A percentile compares a stretch with the other conserved stretches of the same genome.
These are phyloP conservation scores for Oryza glumipatula DNA, from an alignment of 176 grass and related monocot species.

Conservation along the genomic window DNA sequence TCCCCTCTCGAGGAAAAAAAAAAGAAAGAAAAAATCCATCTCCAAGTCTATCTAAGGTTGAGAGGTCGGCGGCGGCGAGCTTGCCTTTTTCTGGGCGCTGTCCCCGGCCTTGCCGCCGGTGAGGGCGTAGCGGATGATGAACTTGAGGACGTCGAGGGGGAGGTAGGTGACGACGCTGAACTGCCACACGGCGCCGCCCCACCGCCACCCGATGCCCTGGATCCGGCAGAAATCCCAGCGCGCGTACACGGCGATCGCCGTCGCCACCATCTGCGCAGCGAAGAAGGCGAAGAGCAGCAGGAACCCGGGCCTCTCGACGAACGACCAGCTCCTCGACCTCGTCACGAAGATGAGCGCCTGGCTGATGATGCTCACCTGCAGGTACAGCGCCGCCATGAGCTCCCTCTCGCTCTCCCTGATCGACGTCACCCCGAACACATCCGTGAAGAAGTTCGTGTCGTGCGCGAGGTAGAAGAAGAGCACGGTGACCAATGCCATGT, in stretches of 20 bases:
- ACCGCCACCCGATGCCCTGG: slow-evolving; percentile 71
- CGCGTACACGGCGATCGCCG: slow-evolving; percentile 69
- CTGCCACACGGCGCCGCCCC: slow-evolving; percentile 68
- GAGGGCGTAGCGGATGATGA: slow-evolving; percentile 68
- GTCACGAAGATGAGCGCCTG: slow-evolving; percentile 96
- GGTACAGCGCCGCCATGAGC: slow-evolving; percentile 81
- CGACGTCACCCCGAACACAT: slow-evolving; percentile 53
- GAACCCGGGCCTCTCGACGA: slow-evolving; percentile 74
- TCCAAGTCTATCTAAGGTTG: too few relatives aligned
- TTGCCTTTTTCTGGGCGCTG: slow-evolving; percentile 67
- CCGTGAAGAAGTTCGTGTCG: slow-evolving; percentile 83
- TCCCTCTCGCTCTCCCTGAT: slow-evolving; percentile 61
- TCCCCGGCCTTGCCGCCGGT: slow-evolving; percentile 55
- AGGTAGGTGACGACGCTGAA: slow-evolving; percentile 81
- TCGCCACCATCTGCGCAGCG: slow-evolving; percentile 74
- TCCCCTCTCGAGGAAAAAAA: too few relatives aligned
- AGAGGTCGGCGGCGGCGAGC: background rate
- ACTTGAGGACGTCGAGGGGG: slow-evolving; percentile 88
- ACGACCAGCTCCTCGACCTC: slow-evolving; percentile 85
- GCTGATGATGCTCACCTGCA: slow-evolving; percentile 94
- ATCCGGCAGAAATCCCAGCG: slow-evolving; percentile 68
- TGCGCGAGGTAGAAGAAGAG: slow-evolving; percentile 76
- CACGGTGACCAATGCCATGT: slow-evolving; percentile 72
- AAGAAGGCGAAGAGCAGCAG: slow-evolving; percentile 77
- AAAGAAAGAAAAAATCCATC: too few relatives aligned